Base-by-base conservation (phyloP, 495 filamentous ascomycete species). In the Hyaloscypha variabilis region DNA sequence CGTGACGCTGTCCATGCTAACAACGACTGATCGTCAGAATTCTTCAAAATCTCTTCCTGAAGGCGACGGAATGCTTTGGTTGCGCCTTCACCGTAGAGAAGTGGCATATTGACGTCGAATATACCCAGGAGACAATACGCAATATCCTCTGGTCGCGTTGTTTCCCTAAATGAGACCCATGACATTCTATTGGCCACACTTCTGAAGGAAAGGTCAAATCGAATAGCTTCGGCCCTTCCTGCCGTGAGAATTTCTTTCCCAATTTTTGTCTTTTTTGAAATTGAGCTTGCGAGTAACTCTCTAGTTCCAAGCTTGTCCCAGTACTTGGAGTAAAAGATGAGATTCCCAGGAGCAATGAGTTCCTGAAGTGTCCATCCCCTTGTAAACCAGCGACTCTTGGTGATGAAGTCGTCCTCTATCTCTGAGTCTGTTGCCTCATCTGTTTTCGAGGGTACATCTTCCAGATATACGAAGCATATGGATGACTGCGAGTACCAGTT, bases 361-460 rank as follows among this genome's bases (percentile, higher is more conserved):
- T 51, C 49, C 49, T 51, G 49, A 19, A 51, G 23, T 51, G 49
- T 51, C 49, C 49, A 51, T n/a, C 49, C 49, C 49, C 49, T 51
- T 4, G 49, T 51, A 51, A 51, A 51, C 49, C 49, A 51, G 19
- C 23, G 17, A 24, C 49, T 51, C 23, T 51, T 17, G 17, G 6
- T 19, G 23, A 51, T 34, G 5, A 34, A 17, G 49, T 19, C 49
- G 4, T 19, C 49, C 4, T 6, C 3, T 6, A 51, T 24, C 17
- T 51, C 23, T 6, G 49, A 51, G 23, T 51, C 17, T 51, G 17
- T 51, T 5, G 19, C 49, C 19, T 51, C 30, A 34, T 34, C 30
- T 34, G 30, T 34, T 10, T 34, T 34, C 30, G 30, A 51, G 21
- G 53, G 28, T 56, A 56, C 53, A 30, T 56, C 53, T 29, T 19